Evolutionary conservation across 1,284 basidiomycete species (phyloP), one percentile per base, ranked within the genome.

Genomic region (Cryptococcus neoformans): DNA sequence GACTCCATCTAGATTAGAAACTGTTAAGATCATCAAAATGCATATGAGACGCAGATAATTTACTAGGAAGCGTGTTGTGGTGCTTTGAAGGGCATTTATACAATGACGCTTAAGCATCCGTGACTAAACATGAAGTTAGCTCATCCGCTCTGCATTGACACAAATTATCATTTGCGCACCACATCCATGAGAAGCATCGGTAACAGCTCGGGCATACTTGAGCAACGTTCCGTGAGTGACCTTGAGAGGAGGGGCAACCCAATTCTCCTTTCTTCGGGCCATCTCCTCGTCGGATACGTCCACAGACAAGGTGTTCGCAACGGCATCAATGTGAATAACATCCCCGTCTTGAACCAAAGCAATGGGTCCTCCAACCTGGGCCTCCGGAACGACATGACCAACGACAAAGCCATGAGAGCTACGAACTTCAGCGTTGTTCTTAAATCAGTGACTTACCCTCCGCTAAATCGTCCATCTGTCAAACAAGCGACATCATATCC

Each of bases 381-480:
- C 91, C 78, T 94, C 90, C 21, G 95, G 95, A 5, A 74, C 70
- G 36, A 74, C 70, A 57, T 76, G 71, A 38, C 73, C 74, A 44
- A 82, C 80, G 38, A 81, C 81, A 69, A 84, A 83, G 7, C 80
- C 80, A 71, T 81, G 80, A 44, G 80, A 80, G 56, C 79, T 72
- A 58, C 80, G 56, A 4, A 42, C 35, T 45, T 54, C 36, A 56
- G 47, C 14, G 53, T 50, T 21, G 12, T 10, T 8, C 21, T 12
- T 54, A 28, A 6, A 41, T 12, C 35, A 44, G 36, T 21, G 8
- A 66, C 72, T 63, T 56, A 84, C 86, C 87, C 89, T 54, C 94
- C 95, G 36, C 89, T 92, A 83, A 99, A 99, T 44, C 95, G 85
- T 47, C 95, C 95, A 75, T 99, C 95, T 0, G 95, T 99, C 66